Evolutionary conservation across 371 early-diverging fungal genomes (phyloP).

Genomic region (Entomophthora muscae): DNA sequence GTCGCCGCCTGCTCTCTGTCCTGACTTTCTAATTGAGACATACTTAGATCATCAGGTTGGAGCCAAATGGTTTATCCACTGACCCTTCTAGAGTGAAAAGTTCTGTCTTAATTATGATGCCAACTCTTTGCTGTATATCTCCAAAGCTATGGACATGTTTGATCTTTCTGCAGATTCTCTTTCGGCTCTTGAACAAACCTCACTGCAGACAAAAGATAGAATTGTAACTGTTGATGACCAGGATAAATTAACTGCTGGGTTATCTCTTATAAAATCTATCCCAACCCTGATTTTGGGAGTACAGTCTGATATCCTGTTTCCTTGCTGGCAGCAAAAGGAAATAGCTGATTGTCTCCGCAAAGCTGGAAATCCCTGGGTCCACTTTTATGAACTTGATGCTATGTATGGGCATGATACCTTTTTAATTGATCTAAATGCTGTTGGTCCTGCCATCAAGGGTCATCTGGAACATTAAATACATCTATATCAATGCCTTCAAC

Average conservation of each 20-base stretch:
- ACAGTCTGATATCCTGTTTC: conserved; percentile 88
- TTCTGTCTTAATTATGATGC: conserved; percentile 87
- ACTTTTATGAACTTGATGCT: conserved; percentile 91
- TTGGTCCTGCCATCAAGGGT: conserved; percentile 88
- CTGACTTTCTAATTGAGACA: conserved; percentile 88
- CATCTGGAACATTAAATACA: conserved; percentile 49
- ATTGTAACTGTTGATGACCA: conserved; percentile 8
- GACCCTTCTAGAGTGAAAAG: conserved; percentile 42
- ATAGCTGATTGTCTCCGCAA: conserved; percentile 67
- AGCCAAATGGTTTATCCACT: neutral
- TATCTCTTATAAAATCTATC: conserved; percentile 29
- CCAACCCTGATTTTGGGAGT: conserved; percentile 83
- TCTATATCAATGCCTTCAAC: too few species aligned
- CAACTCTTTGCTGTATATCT: conserved; percentile 82
- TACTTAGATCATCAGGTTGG: conserved; percentile 78
- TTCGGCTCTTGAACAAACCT: conserved; percentile 24
- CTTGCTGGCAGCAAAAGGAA: conserved; percentile 88
- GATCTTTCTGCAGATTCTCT: conserved; percentile 54
- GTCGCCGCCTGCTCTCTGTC: conserved; percentile 61
- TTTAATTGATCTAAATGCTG: conserved; percentile 69
- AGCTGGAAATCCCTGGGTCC: conserved; percentile 69
- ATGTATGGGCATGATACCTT: conserved; percentile 96
- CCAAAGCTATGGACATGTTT: conserved; percentile 96
- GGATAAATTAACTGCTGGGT: conserved; percentile 33
- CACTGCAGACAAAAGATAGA: neutral